Evolutionary conservation across 2,329 filamentous ascomycete genomes (phyloP).

Genomic region (Cercospora nicotianae): DNA sequence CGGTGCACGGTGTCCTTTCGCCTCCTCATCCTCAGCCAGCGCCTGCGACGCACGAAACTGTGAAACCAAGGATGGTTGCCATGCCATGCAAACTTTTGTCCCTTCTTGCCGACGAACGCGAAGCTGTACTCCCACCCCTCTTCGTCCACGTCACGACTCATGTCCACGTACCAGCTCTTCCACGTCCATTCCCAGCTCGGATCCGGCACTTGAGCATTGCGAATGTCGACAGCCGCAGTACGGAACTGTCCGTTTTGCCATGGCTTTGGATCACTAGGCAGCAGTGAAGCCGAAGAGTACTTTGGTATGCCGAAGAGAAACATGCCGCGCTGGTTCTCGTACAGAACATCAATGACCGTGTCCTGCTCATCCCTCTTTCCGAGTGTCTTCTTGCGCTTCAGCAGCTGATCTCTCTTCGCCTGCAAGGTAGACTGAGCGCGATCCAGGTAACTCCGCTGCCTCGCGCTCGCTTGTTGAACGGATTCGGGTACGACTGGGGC

Average conservation of each 20-base stretch:
- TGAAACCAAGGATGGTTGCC: constrained; percentile 86
- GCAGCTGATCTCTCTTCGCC: constrained; percentile 33
- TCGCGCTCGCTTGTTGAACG: constrained; percentile 19
- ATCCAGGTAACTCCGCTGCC: constrained; percentile 33
- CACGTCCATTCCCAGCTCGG: constrained; percentile 91
- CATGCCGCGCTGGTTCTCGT: constrained; percentile 90
- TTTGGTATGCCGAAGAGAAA: constrained; percentile 86
- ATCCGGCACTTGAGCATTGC: constrained; percentile 88
- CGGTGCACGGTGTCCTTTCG: constrained; percentile 55
- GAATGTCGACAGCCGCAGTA: constrained; percentile 66
- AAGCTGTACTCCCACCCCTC: constrained; percentile 97
- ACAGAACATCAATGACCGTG: constrained; percentile 76
- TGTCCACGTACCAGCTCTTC: constrained; percentile 71
- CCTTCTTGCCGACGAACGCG: constrained; percentile 61
- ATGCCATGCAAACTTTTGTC: constrained; percentile 65
- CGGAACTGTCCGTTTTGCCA: constrained; percentile 70
- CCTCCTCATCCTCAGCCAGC: constrained; percentile 81
- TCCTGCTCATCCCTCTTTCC: constrained; percentile 41
- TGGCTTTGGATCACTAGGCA: constrained; percentile 78
- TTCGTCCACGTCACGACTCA: constrained; percentile 79
- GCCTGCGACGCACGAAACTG: constrained; percentile 85
- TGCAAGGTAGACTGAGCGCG: constrained; percentile 31
- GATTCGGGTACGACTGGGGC: constrained; percentile 23
- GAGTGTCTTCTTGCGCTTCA: constrained; percentile 37
- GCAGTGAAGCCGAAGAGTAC: constrained; percentile 83